Base-by-base conservation (phyloP, 2,329 filamentous ascomycete species). In the Cladophialophora immunda region DNA sequence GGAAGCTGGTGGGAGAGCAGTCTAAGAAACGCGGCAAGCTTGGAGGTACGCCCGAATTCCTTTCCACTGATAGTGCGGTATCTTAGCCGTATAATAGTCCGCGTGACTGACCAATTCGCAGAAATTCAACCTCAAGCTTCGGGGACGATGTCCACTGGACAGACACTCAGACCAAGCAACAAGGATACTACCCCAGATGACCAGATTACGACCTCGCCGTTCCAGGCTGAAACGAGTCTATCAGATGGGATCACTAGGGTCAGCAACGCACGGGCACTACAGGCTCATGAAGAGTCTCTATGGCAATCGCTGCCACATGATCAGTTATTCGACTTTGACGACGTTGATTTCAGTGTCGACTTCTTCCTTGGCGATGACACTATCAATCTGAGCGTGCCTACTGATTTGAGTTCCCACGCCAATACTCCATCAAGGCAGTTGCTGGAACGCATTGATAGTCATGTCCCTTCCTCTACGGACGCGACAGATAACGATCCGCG, bases 261-360 rank as follows among this genome's bases (percentile, higher is more conserved):
- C 13, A 55, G 34, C 17, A 55, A 13, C 53, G 19, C 29, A 2
- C 15, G 15, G 13, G 9, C 53, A 11, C 13, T 29, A 22, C 53
- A 4, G 27, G 3, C 30, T 32, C n/a, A 8, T 4, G 19, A 22
- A 54, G 55, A 58, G 47, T 4, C n/a, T 34, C 15, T 60, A 13
- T 38, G 60, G 60, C 50, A 50, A 6, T 62, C 47, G 11, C 55
- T 60, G 19, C 45, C 2, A n/a, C 56, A 65, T 30, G 62, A 19
- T 22, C 56, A 60, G 29, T n/a, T 58, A 11, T 60, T 65, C 45
- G 55, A 60, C 55, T 65, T 65, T 54, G 34, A 15, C 11, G 29
- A 59, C 22, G 32, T 60, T 36, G 62, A 58, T 25, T 65, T 60
- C 41, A 27, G 19, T 45, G 32, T 19, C 36, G 32, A 45, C 50